Percentiles rank a stretch among this genome's conserved stretches.
Conservation (phyloP, 2,329 filamentous ascomycete species). For the Claviceps capensis region DNA sequence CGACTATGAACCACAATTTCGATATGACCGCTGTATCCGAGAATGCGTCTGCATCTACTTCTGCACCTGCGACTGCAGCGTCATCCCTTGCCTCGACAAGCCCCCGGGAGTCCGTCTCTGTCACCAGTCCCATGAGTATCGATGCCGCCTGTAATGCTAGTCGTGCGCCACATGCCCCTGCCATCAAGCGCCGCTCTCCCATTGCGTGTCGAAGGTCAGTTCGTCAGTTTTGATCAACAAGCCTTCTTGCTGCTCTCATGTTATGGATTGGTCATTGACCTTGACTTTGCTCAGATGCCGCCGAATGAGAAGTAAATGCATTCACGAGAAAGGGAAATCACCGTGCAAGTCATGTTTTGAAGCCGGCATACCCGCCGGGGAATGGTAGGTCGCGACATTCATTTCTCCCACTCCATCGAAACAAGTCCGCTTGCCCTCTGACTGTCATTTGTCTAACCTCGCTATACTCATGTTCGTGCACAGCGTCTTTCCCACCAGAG, state of each 20-base stretch:
- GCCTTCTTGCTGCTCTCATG: not conserved
- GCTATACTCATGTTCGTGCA: not conserved
- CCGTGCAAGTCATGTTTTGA: conserved; percentile 39
- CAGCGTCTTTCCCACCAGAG: conserved; percentile 38
- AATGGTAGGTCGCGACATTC: conserved; percentile 29
- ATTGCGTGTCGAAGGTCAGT: conserved; percentile 39
- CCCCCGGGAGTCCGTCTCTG: not conserved
- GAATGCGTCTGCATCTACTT: not conserved
- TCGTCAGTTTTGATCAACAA: not conserved
- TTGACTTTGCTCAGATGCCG: conserved; percentile 28
- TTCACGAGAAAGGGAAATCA: conserved; percentile 32
- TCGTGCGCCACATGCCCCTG: conserved; percentile 5
- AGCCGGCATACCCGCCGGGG: conserved; percentile 31
- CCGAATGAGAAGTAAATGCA: conserved; percentile 42
- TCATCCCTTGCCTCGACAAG: conserved; percentile 3
- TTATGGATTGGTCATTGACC: not conserved
- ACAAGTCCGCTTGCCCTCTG: not conserved
- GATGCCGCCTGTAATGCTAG: not conserved
- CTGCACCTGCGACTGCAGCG: not conserved
- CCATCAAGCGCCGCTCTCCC: conserved; percentile 34
- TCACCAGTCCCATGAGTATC: conserved; percentile 1
- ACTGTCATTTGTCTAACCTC: not conserved
- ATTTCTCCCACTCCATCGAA: not conserved
- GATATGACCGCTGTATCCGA: not conserved
- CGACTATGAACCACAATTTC: conserved; percentile 2